These are phyloP conservation scores for Neolentinus lepideus DNA, from an alignment of 1,284 basidiomycete species.

Conservation along the genomic window DNA sequence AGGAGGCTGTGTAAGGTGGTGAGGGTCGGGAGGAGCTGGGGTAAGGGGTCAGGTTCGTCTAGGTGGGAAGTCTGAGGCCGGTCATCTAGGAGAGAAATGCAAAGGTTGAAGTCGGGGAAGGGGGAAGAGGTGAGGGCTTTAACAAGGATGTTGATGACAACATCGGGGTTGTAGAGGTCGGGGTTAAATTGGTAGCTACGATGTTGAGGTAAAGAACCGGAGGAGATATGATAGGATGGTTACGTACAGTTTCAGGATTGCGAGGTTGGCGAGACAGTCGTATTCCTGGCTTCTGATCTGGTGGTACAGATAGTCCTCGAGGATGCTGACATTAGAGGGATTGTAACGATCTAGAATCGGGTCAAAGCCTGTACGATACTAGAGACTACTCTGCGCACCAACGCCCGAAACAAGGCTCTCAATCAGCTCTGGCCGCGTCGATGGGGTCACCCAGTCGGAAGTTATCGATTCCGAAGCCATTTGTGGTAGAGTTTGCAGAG, in stretches of 20 bases:
- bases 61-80: constrained; percentile 49
- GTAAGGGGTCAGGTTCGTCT: constrained; percentile 78
- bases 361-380: neutral
- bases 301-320: constrained; percentile 92
- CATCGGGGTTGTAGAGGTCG: constrained; percentile 87
- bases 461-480: constrained; percentile 31
- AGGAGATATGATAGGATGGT: constrained; percentile 1
- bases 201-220: neutral
- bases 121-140: constrained; percentile 82
- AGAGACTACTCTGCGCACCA: constrained; percentile 41
- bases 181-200: constrained; percentile 94
- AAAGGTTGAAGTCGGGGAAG: constrained; percentile 91
- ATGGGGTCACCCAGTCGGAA: constrained; percentile 60
- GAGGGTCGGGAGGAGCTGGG: constrained; percentile 68
- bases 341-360: constrained; percentile 81
- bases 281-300: constrained; percentile 89
- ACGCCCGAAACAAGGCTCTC: constrained; percentile 90
- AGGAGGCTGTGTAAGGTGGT: constrained; percentile 72
- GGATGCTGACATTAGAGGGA: constrained; percentile 85
- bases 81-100: constrained; percentile 84
- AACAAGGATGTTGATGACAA: constrained; percentile 90
- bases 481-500: neutral
- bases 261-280: constrained; percentile 89
- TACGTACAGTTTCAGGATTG: constrained; percentile 79
- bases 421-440: constrained; percentile 76